Evolutionary conservation across 129 eudicot genomes (phyloP).

Genomic region (Escallonia herrerae): DNA sequence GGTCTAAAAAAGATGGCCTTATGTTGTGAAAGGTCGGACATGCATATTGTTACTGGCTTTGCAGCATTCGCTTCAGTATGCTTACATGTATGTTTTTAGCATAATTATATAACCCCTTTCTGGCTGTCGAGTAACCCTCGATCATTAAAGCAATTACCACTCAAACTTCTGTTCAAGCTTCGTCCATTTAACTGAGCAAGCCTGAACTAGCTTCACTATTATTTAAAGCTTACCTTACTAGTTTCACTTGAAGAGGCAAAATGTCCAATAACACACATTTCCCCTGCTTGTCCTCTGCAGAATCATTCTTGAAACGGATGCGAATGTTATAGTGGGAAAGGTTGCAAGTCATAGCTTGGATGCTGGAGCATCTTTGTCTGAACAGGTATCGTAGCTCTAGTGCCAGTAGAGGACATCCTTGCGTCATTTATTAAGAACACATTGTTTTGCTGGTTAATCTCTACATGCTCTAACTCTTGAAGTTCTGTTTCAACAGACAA

Average conservation of each 20-base stretch:
- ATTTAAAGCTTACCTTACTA: background rate
- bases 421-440: background rate
- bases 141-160: too few species aligned
- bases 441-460: background rate
- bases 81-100: too few species aligned
- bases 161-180: too few species aligned
- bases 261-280: background rate
- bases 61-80: too few species aligned
- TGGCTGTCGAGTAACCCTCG: too few species aligned
- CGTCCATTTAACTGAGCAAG: too few species aligned
- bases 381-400: conserved; percentile 45
- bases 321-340: conserved; percentile 67
- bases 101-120: too few species aligned
- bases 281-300: conserved; percentile 24
- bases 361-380: conserved; percentile 81
- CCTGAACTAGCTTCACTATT: background rate
- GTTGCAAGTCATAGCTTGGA: conserved; percentile 73
- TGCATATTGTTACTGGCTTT: too few species aligned
- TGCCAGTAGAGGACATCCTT: too few species aligned
- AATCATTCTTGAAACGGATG: conserved; percentile 83
- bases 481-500: conserved; percentile 48
- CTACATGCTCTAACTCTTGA: background rate
- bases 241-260: background rate
- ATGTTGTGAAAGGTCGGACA: too few species aligned
- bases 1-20: too few species aligned